phyloP scores from a whole-genome alignment of 148 eudicot species.

The Dianthus caryophyllus region DNA sequence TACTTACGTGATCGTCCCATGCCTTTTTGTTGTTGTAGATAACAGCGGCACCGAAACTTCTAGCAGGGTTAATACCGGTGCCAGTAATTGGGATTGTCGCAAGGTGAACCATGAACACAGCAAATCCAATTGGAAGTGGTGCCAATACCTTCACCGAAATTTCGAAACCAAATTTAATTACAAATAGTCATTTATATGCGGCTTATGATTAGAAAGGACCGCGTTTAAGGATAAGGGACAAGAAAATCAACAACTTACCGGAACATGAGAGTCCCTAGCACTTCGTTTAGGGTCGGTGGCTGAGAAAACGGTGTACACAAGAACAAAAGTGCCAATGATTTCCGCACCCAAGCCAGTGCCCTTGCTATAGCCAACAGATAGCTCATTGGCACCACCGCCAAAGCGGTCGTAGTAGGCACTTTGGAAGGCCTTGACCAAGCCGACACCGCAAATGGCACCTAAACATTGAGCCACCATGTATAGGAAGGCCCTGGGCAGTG shows the following conservation, averaged over 20 bases:
- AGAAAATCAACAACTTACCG: constrained; percentile 17
- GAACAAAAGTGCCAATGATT: constrained; percentile 27
- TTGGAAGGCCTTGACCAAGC: constrained; percentile 25
- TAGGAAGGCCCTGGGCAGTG: constrained; percentile 14
- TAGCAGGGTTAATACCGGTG: constrained; percentile 25
- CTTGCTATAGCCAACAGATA: constrained; percentile 14
- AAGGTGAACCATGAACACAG: constrained; percentile 24
- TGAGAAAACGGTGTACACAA: constrained; percentile 24
- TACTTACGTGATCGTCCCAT: constrained; percentile 27
- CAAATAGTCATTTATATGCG: too few relatives aligned
- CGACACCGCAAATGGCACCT: constrained; percentile 28
- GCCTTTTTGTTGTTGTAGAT: constrained; percentile 25
- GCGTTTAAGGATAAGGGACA: not conserved
- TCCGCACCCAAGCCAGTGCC: constrained; percentile 21
- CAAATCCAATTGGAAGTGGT: constrained; percentile 30
- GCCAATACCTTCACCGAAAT: constrained; percentile 18
- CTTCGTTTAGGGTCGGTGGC: constrained; percentile 26
- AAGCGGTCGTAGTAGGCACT: constrained; percentile 4
- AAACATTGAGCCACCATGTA: constrained; percentile 26
- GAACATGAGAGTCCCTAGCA: constrained; percentile 24
- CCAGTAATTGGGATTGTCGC: constrained; percentile 27
- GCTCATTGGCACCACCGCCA: constrained; percentile 18
- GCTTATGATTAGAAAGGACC: not conserved
- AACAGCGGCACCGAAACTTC: constrained; percentile 28
- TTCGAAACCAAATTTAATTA: too few relatives aligned